Conservation (phyloP, 495 filamentous ascomycete genomes). For the Talaromyces liani region DNA sequence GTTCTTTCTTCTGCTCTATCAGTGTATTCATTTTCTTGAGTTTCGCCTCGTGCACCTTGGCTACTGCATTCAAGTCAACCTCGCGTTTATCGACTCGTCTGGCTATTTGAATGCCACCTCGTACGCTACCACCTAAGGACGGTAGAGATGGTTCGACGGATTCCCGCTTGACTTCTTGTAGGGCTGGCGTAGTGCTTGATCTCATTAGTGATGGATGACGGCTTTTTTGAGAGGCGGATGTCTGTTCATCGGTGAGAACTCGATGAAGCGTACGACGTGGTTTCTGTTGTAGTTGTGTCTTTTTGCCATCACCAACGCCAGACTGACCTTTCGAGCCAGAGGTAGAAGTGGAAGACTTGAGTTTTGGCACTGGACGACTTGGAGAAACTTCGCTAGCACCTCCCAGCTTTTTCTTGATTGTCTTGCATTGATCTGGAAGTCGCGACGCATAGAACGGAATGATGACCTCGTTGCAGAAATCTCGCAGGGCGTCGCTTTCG, state of each 20-base stretch:
- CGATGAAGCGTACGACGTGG: slow-evolving; percentile 57
- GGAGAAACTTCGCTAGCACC: slow-evolving; percentile 62
- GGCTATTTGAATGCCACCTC: slow-evolving; percentile 49
- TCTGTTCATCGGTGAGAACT: slow-evolving; percentile 63
- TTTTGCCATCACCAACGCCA: slow-evolving; percentile 44
- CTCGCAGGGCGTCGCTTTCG: slow-evolving; percentile 51
- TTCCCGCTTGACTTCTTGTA: slow-evolving; percentile 28
- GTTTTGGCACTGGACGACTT: slow-evolving; percentile 29
- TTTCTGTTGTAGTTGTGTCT: slow-evolving; percentile 39
- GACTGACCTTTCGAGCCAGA: slow-evolving; percentile 32
- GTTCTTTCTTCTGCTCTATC: slow-evolving; percentile 59
- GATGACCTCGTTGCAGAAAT: slow-evolving; percentile 91
- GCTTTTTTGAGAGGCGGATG: slow-evolving; percentile 39
- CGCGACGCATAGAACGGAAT: slow-evolving; percentile 86
- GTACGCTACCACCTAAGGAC: slow-evolving; percentile 24
- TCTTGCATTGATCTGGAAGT: slow-evolving; percentile 69
- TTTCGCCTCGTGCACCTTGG: slow-evolving; percentile 55
- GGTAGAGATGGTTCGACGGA: slow-evolving; percentile 31
- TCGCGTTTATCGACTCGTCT: slow-evolving; percentile 59
- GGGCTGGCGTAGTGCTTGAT: slow-evolving; percentile 52
- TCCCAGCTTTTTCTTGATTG: slow-evolving; percentile 80
- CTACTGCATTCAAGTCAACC: slow-evolving; percentile 54
- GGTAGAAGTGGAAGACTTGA: neutral
- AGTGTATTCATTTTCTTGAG: slow-evolving; percentile 66
- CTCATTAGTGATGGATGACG: slow-evolving; percentile 51